phyloP scores from a whole-genome alignment of 2,329 filamentous ascomycete genomes.

The Curvularia lunata region DNA sequence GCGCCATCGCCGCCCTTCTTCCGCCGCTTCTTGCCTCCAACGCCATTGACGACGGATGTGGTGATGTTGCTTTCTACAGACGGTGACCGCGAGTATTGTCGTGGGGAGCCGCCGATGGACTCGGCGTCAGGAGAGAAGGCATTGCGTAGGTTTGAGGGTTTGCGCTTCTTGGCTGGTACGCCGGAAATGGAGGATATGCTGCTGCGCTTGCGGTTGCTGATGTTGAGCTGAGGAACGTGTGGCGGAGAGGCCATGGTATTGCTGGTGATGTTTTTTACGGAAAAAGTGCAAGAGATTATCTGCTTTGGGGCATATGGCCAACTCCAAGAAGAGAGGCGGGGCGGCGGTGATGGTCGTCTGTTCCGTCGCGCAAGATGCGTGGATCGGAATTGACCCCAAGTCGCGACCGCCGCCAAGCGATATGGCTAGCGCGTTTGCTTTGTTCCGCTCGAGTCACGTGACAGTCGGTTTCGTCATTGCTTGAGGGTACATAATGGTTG shows the following conservation, averaged over 20 bases:
- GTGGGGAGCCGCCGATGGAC: conserved; percentile 54
- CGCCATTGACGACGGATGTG: conserved; percentile 50
- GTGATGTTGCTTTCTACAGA: conserved; percentile 68
- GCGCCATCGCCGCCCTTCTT: conserved; percentile 46
- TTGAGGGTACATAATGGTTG: neutral
- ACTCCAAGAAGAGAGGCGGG: neutral
- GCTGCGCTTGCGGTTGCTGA: conserved; percentile 73
- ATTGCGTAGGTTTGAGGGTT: conserved; percentile 76
- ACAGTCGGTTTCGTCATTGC: conserved; percentile 39
- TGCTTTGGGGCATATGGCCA: neutral
- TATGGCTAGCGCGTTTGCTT: conserved; percentile 18
- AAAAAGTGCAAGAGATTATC: neutral
- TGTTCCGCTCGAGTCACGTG: conserved; percentile 17
- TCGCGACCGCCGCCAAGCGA: conserved; percentile 9
- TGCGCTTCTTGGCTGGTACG: conserved; percentile 67
- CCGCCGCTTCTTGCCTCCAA: conserved; percentile 66
- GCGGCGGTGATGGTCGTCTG: neutral
- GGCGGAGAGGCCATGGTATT: conserved; percentile 66
- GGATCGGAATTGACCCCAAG: conserved; percentile 1
- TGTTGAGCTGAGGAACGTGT: conserved; percentile 58
- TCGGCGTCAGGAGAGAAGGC: conserved; percentile 74
- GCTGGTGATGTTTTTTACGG: neutral
- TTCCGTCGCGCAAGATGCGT: neutral
- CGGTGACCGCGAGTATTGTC: conserved; percentile 64
- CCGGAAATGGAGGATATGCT: conserved; percentile 59